Evolutionary conservation across 257 asterid species (phyloP).

Genomic region (Pogostemon cablin): DNA sequence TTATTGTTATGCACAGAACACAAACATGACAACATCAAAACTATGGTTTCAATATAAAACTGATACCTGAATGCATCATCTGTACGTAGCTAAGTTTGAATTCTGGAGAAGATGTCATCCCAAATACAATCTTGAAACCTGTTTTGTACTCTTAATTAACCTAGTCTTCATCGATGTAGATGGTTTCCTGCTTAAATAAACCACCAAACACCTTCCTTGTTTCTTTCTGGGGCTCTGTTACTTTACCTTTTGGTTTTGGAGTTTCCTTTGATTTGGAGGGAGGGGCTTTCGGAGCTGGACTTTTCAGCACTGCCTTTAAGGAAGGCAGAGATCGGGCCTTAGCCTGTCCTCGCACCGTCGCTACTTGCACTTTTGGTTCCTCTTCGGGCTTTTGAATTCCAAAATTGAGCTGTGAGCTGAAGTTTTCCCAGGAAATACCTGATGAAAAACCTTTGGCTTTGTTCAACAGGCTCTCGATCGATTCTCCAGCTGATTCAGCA

Average conservation of each 20-base stretch:
- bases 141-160: conserved; percentile 2
- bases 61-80: conserved; percentile 32
- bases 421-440: conserved; percentile 53
- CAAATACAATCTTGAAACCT: conserved; percentile 30
- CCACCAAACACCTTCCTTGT: conserved; percentile 87
- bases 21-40: conserved; percentile 32
- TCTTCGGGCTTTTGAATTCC: conserved; percentile 46
- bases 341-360: conserved; percentile 82
- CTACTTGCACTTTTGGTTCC: conserved; percentile 62
- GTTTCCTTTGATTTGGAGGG: conserved; percentile 43
- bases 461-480: conserved; percentile 57
- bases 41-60: conserved; percentile 26
- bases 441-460: conserved; percentile 65
- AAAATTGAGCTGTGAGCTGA: conserved; percentile 59
- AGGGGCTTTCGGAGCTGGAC: conserved; percentile 36
- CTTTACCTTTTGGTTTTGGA: conserved; percentile 50
- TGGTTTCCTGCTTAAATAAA: conserved; percentile 88
- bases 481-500: conserved; percentile 59
- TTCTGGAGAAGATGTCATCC: conserved; percentile 7
- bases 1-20: conserved; percentile 32
- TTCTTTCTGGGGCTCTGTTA: conserved; percentile 54
- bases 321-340: conserved; percentile 79
- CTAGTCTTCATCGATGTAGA: conserved; percentile 85
- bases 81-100: conserved; percentile 24
- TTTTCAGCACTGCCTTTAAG: conserved; percentile 68